These are phyloP conservation scores for Paracoccidioides brasiliensis DNA, from an alignment of 2,329 filamentous ascomycete species.

Conservation along the genomic window DNA sequence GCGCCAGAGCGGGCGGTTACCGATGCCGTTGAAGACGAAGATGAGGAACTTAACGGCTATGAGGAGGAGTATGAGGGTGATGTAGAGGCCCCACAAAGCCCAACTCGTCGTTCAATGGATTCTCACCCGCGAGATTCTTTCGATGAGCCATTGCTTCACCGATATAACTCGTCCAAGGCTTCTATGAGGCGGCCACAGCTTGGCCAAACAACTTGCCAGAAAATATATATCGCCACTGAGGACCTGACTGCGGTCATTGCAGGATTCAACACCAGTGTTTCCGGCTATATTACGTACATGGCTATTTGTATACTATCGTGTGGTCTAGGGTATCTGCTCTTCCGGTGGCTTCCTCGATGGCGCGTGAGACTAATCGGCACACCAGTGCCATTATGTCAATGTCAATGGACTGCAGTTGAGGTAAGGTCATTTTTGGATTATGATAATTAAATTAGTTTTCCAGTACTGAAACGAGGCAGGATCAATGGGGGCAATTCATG, in stretches of 20 bases:
- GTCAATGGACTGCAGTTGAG: slow-evolving; percentile 87
- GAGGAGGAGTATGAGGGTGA: slow-evolving; percentile 20
- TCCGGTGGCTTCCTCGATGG: slow-evolving; percentile 85
- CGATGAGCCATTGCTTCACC: slow-evolving; percentile 52
- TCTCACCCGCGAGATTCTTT: slow-evolving; percentile 33
- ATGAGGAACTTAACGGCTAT: slow-evolving; percentile 21
- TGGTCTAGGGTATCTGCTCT: slow-evolving; percentile 69
- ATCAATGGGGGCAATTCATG: slow-evolving; percentile 88
- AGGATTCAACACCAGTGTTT: slow-evolving; percentile 66
- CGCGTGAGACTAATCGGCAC: slow-evolving; percentile 63
- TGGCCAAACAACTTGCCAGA: slow-evolving; percentile 62
- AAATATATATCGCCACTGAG: slow-evolving; percentile 84
- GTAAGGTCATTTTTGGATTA: slow-evolving; percentile 27
- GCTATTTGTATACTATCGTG: slow-evolving; percentile 57
- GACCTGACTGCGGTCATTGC: slow-evolving; percentile 89
- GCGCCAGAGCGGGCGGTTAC: slow-evolving; percentile 38
- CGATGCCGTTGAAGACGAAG: slow-evolving; percentile 33
- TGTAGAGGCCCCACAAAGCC: slow-evolving; percentile 2
- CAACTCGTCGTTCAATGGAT: slow-evolving; percentile 5
- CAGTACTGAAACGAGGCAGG: slow-evolving; percentile 34
- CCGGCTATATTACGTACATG: slow-evolving; percentile 58
- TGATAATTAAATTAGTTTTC: not conserved
- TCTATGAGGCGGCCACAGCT: slow-evolving; percentile 40
- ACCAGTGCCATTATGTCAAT: slow-evolving; percentile 55
- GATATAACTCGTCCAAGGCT: slow-evolving; percentile 57